Evolutionary conservation across 306 rosid species (phyloP).

Genomic region (Ammopiptanthus mongolicus): DNA sequence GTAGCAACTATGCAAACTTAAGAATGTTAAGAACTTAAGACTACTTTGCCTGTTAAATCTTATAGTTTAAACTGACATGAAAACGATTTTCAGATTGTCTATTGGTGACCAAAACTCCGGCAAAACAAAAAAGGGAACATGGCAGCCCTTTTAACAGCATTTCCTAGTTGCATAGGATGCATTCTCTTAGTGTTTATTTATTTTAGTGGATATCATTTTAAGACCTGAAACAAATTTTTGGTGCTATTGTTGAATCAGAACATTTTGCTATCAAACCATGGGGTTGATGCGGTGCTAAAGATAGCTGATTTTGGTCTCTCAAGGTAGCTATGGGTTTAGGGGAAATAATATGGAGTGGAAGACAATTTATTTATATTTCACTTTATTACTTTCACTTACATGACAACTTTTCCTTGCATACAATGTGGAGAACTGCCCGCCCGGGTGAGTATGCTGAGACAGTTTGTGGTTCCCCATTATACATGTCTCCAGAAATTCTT

Average conservation of each 20-base stretch:
- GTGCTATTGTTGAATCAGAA: constrained; percentile 37
- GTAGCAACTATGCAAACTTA: neutral
- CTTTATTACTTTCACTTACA: neutral
- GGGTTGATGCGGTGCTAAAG: constrained; percentile 40
- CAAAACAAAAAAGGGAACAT: neutral
- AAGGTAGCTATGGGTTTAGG: constrained; percentile 34
- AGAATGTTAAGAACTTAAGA: neutral
- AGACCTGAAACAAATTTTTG: constrained; percentile 23
- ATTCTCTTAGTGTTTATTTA: neutral
- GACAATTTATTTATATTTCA: neutral
- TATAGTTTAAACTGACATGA: neutral
- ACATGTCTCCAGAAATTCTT: constrained; percentile 75
- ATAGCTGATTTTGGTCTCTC: constrained; percentile 73
- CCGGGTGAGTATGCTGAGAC: constrained; percentile 48
- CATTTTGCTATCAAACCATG: constrained; percentile 45
- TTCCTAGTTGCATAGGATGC: neutral
- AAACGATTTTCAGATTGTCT: constrained; percentile 7
- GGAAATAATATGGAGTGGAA: neutral
- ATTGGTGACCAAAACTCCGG: neutral
- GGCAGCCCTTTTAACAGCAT: neutral
- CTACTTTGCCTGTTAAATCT: neutral
- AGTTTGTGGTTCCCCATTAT: constrained; percentile 58
- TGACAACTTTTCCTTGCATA: constrained; percentile 1
- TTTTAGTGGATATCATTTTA: neutral
- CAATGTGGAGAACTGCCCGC: constrained; percentile 26